phyloP scores from a whole-genome alignment of 2,329 filamentous ascomycete genomes.

The Alternaria burnsii region DNA sequence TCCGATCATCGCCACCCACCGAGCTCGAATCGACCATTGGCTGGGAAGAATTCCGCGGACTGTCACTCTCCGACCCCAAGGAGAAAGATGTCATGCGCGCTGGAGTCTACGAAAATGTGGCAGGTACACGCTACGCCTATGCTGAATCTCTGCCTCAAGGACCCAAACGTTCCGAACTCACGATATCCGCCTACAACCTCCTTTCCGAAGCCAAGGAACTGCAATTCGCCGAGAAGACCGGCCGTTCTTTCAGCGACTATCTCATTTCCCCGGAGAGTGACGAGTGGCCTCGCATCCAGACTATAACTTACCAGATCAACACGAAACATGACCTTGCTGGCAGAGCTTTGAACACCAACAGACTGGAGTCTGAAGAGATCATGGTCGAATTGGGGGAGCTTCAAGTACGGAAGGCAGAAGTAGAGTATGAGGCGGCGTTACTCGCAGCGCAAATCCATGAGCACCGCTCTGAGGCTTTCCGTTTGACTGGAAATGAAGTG shows the following conservation, averaged over 20 bases:
- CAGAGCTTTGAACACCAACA: slow-evolving; percentile 21
- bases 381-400: slow-evolving; percentile 26
- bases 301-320: slow-evolving; percentile 29
- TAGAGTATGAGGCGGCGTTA: slow-evolving; percentile 26
- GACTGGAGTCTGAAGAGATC: slow-evolving; percentile 20
- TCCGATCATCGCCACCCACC: slow-evolving; percentile 26
- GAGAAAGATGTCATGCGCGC: slow-evolving; percentile 36
- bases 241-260: slow-evolving; percentile 30
- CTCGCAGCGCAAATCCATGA: slow-evolving; percentile 37
- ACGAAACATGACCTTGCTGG: slow-evolving; percentile 26
- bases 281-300: slow-evolving; percentile 28
- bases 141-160: slow-evolving; percentile 32
- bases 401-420: slow-evolving; percentile 26
- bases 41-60: slow-evolving; percentile 39
- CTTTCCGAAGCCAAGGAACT: slow-evolving; percentile 42
- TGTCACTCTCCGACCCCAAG: slow-evolving; percentile 27
- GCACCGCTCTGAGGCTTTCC: slow-evolving; percentile 29
- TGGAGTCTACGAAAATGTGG: slow-evolving; percentile 37
- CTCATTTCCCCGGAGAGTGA: slow-evolving; percentile 1
- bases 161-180: slow-evolving; percentile 28
- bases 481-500: slow-evolving; percentile 17
- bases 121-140: slow-evolving; percentile 30
- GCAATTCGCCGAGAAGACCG: slow-evolving; percentile 30
- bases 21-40: slow-evolving; percentile 37
- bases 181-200: slow-evolving; percentile 38